phyloP scores from a whole-genome alignment of 1,284 basidiomycete genomes.

The Chondrostereum purpureum region DNA sequence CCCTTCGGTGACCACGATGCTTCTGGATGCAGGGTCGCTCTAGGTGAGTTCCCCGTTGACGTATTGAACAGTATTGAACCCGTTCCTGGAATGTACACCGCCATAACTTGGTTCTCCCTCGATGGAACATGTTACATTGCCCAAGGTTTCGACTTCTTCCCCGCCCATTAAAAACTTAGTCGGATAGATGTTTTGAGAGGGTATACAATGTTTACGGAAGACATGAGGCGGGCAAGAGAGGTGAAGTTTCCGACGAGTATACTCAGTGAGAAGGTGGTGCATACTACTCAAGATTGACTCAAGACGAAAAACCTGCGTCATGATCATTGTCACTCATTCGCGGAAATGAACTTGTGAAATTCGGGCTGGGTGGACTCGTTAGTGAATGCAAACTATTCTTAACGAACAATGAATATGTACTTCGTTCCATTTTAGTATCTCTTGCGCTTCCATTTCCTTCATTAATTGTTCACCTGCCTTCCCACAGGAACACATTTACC shows the following conservation, averaged over 20 bases:
- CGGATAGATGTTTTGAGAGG: slow-evolving; percentile 69
- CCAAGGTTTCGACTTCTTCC: slow-evolving; percentile 81
- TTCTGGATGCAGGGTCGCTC: slow-evolving; percentile 52
- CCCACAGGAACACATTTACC: too few species aligned
- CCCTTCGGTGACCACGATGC: slow-evolving; percentile 74
- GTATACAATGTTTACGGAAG: slow-evolving; percentile 62
- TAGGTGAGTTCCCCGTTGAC: slow-evolving; percentile 91
- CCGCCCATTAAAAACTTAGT: slow-evolving; percentile 72
- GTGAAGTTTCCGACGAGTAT: slow-evolving; percentile 71
- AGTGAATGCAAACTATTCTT: too few species aligned
- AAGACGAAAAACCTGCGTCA: too few species aligned
- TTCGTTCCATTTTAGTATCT: too few species aligned
- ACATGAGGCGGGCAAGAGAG: slow-evolving; percentile 68
- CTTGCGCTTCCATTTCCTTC: too few species aligned
- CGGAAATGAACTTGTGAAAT: too few species aligned
- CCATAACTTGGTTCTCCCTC: slow-evolving; percentile 70
- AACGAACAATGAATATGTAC: too few species aligned
- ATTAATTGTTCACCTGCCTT: too few species aligned
- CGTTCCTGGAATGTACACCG: slow-evolving; percentile 80
- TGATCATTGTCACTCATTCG: too few species aligned
- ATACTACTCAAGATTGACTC: too few species aligned
- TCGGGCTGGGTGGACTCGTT: too few species aligned
- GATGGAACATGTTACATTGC: slow-evolving; percentile 75
- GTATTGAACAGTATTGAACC: slow-evolving; percentile 70
- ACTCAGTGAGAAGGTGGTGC: slow-evolving; percentile 70